Base-by-base conservation (phyloP, 1,284 basidiomycete genomes). In the Rhodotorula sp. region DNA sequence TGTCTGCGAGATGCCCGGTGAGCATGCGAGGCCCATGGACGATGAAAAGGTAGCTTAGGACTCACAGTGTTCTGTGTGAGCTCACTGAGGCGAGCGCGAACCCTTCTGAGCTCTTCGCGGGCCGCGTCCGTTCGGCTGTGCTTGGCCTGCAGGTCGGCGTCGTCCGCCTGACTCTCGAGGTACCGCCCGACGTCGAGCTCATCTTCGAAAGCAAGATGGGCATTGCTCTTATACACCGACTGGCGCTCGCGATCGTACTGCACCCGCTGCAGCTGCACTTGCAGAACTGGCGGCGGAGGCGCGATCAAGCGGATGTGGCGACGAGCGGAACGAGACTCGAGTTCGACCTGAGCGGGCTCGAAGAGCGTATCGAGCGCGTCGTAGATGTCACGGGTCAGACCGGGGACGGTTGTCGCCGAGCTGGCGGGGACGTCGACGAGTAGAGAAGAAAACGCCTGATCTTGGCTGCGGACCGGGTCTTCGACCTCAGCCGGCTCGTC, bases 261-360 rank as follows among this genome's bases (percentile, higher is more conserved):
- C 1, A 95, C 96, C 70, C 95, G 86, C 86, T 95, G 91, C 46
- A 99, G 85, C 80, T 98, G 95, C 61, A 99, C 91, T 79, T 99
- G 96, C 45, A 99, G 82, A 67, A 98, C 81, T 1, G 93, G 91
- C 1, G 95, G 95, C 30, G 95, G 84, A 1, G 37, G 33, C 26
- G 93, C 87, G 12, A 95, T 87, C 49, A 98, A 84, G 18, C 90
- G 86, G 54, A 96, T 90, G 75, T 93, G 89, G 87, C 97, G 95
- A 68, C 87, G 86, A 29, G 90, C 91, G 79, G 90, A 90, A 73
- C 88, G 87, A 7, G 91, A 91, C 71, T 93, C 90, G 61, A 93
- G 89, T 74, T 96, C 93, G 63, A 98, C 91, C 0, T 69, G 71
- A 45, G 89, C 85, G 64, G 94, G 92, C 68, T 92, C 90, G 77